These are phyloP conservation scores for Suillus luteus DNA, from an alignment of 768 basidiomycete genomes.

Conservation along the genomic window DNA sequence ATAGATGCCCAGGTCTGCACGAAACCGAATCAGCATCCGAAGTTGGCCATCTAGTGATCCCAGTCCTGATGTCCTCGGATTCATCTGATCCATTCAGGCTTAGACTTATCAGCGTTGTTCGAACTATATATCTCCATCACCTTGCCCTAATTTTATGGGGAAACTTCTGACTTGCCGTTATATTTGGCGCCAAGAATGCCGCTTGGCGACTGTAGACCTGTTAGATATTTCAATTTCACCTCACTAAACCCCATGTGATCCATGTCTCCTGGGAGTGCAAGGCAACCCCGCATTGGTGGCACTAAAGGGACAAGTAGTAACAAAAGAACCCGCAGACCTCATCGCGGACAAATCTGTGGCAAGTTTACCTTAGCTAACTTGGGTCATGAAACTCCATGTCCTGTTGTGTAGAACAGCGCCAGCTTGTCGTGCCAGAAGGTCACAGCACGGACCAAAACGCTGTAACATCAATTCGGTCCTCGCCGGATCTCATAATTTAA, in stretches of 20 bases:
- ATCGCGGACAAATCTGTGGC: neutral
- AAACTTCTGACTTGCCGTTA: neutral
- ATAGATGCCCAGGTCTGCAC: neutral
- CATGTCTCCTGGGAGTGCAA: neutral
- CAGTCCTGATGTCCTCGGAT: neutral
- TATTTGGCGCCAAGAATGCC: neutral
- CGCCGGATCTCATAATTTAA: slow-evolving; percentile 6
- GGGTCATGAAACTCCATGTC: neutral
- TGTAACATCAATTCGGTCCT: slow-evolving; percentile 7
- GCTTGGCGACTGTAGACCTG: neutral
- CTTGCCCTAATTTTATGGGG: neutral
- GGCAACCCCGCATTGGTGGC: neutral
- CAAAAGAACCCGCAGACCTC: neutral
- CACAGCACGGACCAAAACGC: neutral
- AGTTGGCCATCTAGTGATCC: neutral
- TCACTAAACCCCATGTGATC: slow-evolving; percentile 2
- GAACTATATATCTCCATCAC: neutral
- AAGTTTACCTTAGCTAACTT: neutral
- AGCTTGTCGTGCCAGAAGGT: neutral
- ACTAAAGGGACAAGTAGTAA: neutral
- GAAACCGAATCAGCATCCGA: neutral
- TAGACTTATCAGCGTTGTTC: neutral
- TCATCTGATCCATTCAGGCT: neutral
- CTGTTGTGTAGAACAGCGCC: neutral
- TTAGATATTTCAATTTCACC: neutral